These are phyloP conservation scores for Dalbergia cultrata DNA, from an alignment of 306 rosid genomes.

Conservation along the genomic window DNA sequence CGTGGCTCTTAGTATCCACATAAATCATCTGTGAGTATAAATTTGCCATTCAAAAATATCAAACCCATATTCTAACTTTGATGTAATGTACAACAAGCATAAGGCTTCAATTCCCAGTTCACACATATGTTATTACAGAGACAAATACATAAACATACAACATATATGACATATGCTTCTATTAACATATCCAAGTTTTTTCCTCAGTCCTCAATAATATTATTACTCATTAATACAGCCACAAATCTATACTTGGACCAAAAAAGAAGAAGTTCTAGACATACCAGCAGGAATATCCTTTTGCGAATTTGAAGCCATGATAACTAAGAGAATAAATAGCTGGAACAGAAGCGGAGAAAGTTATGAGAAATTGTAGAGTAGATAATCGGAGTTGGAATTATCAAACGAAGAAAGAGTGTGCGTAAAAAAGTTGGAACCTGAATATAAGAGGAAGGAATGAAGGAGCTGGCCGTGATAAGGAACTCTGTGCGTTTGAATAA, in stretches of 20 bases:
- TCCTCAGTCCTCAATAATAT: background rate
- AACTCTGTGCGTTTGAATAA: background rate
- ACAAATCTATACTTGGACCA: background rate
- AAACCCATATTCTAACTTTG: background rate
- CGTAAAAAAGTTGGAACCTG: slow-evolving; percentile 35
- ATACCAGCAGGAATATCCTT: slow-evolving; percentile 79
- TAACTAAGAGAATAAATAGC: slow-evolving; percentile 36
- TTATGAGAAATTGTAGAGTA: background rate
- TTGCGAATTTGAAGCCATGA: slow-evolving; percentile 68
- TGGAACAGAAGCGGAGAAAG: slow-evolving; percentile 47
- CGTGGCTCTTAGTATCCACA: too few relatives aligned
- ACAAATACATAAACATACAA: background rate
- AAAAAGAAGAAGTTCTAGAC: slow-evolving; percentile 5
- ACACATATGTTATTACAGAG: background rate
- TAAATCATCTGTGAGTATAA: too few relatives aligned
- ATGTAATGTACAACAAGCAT: slow-evolving; percentile 13
- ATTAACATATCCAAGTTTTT: background rate
- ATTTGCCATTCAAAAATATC: background rate
- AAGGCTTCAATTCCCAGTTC: slow-evolving; percentile 11
- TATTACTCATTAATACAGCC: background rate
- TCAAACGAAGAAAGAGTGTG: background rate
- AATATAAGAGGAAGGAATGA: background rate
- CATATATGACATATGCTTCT: background rate
- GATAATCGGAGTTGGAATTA: background rate
- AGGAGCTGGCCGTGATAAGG: slow-evolving; percentile 2